A percentile compares a stretch with the other conserved stretches of the same genome.
phyloP scores from a whole-genome alignment of 257 asterid species.

The Apocynum venetum region DNA sequence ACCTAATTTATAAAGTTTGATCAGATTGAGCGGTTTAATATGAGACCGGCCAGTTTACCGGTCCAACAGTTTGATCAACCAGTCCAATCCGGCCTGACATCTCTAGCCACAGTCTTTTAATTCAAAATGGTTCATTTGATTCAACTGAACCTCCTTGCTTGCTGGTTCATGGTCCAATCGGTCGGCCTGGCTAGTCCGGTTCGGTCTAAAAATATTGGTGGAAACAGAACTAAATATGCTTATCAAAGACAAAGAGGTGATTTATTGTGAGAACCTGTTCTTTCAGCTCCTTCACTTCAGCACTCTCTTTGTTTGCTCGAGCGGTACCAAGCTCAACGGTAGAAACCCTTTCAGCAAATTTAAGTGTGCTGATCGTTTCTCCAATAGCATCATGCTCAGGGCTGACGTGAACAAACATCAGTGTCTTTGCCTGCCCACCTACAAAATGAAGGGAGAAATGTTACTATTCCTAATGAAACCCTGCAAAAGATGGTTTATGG shows the following conservation, averaged over 20 bases:
- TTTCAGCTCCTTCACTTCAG: slow-evolving; percentile 70
- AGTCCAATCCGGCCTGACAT: too few relatives aligned
- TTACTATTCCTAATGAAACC: not conserved
- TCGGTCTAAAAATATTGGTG: too few relatives aligned
- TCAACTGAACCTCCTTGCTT: too few relatives aligned
- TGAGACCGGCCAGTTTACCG: too few relatives aligned
- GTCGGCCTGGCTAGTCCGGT: too few relatives aligned
- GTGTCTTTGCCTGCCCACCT: slow-evolving; percentile 89
- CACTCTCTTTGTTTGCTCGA: slow-evolving; percentile 59
- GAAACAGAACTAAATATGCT: not conserved
- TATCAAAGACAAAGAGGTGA: not conserved
- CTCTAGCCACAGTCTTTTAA: too few relatives aligned
- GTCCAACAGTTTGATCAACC: too few relatives aligned
- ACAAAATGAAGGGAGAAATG: slow-evolving; percentile 15
- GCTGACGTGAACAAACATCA: slow-evolving; percentile 84
- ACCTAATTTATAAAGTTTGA: too few relatives aligned
- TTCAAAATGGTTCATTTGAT: too few relatives aligned
- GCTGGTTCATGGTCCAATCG: too few relatives aligned
- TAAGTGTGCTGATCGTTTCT: slow-evolving; percentile 80
- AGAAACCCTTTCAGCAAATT: slow-evolving; percentile 90
- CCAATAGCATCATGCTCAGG: slow-evolving; percentile 71
- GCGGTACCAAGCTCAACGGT: slow-evolving; percentile 81
- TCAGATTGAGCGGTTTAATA: too few relatives aligned
- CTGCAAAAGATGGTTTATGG: not conserved
- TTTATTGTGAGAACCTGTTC: slow-evolving; percentile 53